A percentile compares a stretch with the other conserved stretches of the same genome.
Evolutionary conservation across 1,284 basidiomycete genomes (phyloP).

Genomic region (Vanrija sp.): DNA sequence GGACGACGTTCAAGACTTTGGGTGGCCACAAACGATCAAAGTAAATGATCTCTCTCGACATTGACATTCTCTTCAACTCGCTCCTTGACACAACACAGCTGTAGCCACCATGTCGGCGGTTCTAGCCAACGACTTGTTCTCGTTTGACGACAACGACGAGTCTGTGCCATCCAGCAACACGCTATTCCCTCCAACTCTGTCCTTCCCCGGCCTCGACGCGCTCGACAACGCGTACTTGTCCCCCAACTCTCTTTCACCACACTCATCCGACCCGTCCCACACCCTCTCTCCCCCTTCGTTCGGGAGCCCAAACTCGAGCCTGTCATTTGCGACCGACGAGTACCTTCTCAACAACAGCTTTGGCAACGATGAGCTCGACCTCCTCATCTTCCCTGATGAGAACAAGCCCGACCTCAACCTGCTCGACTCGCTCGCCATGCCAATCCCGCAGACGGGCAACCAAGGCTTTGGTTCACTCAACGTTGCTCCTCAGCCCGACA

Average conservation of each 20-base stretch:
- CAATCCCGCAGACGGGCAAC: not conserved
- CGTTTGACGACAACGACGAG: conserved; percentile 21
- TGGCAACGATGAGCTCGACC: conserved; percentile 33
- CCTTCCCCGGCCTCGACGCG: conserved; percentile 17
- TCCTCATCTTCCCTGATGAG: conserved; percentile 30
- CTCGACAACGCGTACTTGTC: conserved; percentile 10
- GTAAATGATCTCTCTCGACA: no score
- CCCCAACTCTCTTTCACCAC: conserved; percentile 11
- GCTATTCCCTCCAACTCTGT: conserved; percentile 27
- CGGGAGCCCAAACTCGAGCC: conserved; percentile 30
- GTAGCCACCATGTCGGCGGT: conserved; percentile 13
- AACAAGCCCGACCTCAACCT: conserved; percentile 9
- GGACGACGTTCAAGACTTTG: not conserved
- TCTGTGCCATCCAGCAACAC: conserved; percentile 21
- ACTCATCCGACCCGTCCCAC: conserved; percentile 14
- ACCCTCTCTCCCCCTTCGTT: conserved; percentile 31
- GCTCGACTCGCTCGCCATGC: not conserved
- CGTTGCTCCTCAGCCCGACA: not conserved
- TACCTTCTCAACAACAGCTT: conserved; percentile 31
- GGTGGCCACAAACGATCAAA: no score
- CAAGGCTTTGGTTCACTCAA: not conserved
- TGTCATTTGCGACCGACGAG: conserved; percentile 35
- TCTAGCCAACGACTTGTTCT: conserved; percentile 17
- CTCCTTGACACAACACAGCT: no score
- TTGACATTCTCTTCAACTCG: not conserved